Conservation (phyloP, 257 asterid genomes). For the Vinca minor region DNA sequence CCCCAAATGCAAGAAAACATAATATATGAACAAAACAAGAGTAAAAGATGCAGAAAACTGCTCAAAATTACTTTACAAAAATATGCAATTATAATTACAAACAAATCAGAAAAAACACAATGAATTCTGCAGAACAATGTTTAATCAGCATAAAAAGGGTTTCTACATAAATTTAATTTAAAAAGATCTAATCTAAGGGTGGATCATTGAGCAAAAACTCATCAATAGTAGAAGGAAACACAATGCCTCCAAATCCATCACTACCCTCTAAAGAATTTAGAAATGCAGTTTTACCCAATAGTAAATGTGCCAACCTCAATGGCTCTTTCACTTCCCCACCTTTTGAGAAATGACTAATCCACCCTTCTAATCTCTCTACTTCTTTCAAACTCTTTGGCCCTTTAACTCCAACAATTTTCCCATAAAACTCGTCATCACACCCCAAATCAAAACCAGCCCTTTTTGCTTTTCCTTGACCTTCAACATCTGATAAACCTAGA, state of each 20-base stretch:
- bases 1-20: neutral
- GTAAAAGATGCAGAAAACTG: too few species aligned
- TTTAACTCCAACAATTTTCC: conserved; percentile 41
- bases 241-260: conserved; percentile 36
- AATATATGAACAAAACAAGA: neutral
- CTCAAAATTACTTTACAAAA: too few species aligned
- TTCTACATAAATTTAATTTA: too few species aligned
- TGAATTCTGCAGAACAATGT: neutral
- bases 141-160: neutral
- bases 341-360: conserved; percentile 41
- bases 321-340: conserved; percentile 34
- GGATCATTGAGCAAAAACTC: conserved; percentile 61
- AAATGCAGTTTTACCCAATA: conserved; percentile 46
- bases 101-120: neutral
- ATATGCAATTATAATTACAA: too few species aligned
- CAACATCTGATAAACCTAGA: too few species aligned
- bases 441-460: conserved; percentile 4
- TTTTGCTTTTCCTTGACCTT: too few species aligned
- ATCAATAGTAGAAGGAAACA: conserved; percentile 41
- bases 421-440: conserved; percentile 40
- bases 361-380: conserved; percentile 41
- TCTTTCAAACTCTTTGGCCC: conserved; percentile 51
- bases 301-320: conserved; percentile 51
- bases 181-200: conserved; percentile 20
- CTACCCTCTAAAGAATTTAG: conserved; percentile 21